phyloP scores from a whole-genome alignment of 2,329 filamentous ascomycete genomes.

The Trichoderma endophyticum region DNA sequence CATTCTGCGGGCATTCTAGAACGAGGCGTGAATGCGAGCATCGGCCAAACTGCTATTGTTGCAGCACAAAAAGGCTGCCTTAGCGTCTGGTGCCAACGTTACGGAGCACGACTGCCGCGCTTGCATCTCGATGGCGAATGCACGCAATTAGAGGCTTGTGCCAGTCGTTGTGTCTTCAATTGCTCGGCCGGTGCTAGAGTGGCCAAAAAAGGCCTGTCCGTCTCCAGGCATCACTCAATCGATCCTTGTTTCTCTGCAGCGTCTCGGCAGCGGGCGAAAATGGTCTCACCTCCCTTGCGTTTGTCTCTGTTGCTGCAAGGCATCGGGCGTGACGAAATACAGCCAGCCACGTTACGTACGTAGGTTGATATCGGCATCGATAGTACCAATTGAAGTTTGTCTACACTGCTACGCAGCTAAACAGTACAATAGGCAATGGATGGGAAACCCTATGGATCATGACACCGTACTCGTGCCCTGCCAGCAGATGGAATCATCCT shows the following conservation, averaged over 20 bases:
- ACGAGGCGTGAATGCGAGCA: neutral
- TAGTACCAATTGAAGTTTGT: neutral
- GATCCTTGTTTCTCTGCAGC: neutral
- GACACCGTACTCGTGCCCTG: neutral
- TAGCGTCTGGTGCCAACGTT: neutral
- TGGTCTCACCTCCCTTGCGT: neutral
- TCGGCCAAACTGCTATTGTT: neutral
- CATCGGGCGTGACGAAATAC: neutral
- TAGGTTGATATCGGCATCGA: neutral
- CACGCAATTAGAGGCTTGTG: neutral
- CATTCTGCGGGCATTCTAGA: constrained; percentile 17
- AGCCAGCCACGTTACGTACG: neutral
- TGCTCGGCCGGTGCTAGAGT: neutral
- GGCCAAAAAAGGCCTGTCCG: neutral
- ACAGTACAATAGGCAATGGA: neutral
- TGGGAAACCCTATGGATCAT: neutral
- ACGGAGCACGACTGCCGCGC: neutral
- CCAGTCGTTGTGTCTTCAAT: neutral
- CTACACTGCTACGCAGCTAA: neutral
- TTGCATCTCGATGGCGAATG: neutral
- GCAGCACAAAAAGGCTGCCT: neutral
- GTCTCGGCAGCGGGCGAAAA: neutral
- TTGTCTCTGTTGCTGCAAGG: neutral
- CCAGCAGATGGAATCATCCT: neutral
- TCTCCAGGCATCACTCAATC: neutral